A percentile compares a stretch with the other conserved stretches of the same genome.
phyloP scores from a whole-genome alignment of 306 rosid genomes.

The Pterocarpus macrocarpus region DNA sequence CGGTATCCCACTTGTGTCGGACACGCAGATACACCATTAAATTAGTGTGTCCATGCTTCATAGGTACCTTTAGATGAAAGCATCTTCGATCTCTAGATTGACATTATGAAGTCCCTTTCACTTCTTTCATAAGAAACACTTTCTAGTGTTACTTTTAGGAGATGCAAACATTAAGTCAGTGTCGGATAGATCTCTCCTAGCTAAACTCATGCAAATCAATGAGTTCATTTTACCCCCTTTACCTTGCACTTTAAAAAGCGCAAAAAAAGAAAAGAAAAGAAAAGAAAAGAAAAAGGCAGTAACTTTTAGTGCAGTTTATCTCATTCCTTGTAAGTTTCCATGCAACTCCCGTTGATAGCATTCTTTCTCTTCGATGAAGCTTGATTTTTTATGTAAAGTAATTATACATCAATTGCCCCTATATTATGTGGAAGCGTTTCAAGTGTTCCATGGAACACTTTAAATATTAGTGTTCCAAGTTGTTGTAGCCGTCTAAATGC shows the following conservation, averaged over 20 bases:
- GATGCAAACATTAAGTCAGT: constrained; percentile 9
- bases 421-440: no score
- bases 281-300: not conserved
- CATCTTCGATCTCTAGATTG: constrained; percentile 24
- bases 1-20: no score
- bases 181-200: not conserved
- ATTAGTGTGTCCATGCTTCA: no score
- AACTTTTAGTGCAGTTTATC: not conserved
- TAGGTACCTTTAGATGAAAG: constrained; percentile 44
- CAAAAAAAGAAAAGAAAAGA: not conserved
- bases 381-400: no score
- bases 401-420: no score
- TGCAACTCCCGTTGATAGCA: not conserved
- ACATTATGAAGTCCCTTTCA: constrained; percentile 47
- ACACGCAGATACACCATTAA: no score
- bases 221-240: not conserved
- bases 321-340: not conserved
- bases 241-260: not conserved
- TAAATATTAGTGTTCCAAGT: no score
- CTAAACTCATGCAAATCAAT: not conserved
- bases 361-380: not conserved
- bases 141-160: constrained; percentile 25
- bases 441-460: no score
- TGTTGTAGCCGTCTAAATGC: no score
- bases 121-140: constrained; percentile 44